Percentiles rank a stretch among this genome's conserved stretches.
Evolutionary conservation across 1,284 basidiomycete species (phyloP).

Genomic region (Cryptococcus amylolentus): DNA sequence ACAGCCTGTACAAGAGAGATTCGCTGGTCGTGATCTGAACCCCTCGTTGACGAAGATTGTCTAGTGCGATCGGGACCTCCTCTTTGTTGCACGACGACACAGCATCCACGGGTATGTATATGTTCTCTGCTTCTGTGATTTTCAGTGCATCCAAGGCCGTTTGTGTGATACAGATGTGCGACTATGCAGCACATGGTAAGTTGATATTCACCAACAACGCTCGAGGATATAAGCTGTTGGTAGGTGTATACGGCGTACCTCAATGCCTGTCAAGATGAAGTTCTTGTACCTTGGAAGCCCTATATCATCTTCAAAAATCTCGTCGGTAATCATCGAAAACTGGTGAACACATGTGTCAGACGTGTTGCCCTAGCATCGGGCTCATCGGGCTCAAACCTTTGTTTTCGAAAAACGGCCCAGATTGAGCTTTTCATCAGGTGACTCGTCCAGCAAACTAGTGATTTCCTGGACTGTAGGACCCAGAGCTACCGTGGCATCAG

Average conservation of each 20-base stretch:
- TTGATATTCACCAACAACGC: too few species aligned
- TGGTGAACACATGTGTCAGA: conserved; percentile 54
- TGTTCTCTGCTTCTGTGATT: conserved; percentile 32
- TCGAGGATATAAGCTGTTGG: neutral
- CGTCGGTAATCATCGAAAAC: conserved; percentile 78
- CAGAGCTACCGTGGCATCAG: conserved; percentile 6
- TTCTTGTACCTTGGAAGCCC: conserved; percentile 50
- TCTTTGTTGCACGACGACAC: conserved; percentile 71
- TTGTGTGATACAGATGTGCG: conserved; percentile 85
- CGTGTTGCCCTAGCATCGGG: neutral
- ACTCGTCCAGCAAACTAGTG: neutral
- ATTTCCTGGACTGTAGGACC: conserved; percentile 13
- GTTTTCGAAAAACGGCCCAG: conserved; percentile 50
- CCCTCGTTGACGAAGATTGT: conserved; percentile 68
- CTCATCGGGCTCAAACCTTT: neutral
- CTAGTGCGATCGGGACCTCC: conserved; percentile 52
- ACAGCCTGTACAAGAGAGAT: conserved; percentile 70
- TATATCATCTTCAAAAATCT: conserved; percentile 53
- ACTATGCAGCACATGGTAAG: conserved; percentile 40
- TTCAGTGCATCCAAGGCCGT: conserved; percentile 63
- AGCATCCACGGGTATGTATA: conserved; percentile 70
- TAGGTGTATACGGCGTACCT: conserved; percentile 43
- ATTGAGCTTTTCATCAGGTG: neutral
- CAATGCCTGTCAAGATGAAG: conserved; percentile 79
- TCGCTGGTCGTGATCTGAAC: conserved; percentile 77